Conservation (phyloP, 352 stramenopile genomes). For the Elongisporangium prolatum region DNA sequence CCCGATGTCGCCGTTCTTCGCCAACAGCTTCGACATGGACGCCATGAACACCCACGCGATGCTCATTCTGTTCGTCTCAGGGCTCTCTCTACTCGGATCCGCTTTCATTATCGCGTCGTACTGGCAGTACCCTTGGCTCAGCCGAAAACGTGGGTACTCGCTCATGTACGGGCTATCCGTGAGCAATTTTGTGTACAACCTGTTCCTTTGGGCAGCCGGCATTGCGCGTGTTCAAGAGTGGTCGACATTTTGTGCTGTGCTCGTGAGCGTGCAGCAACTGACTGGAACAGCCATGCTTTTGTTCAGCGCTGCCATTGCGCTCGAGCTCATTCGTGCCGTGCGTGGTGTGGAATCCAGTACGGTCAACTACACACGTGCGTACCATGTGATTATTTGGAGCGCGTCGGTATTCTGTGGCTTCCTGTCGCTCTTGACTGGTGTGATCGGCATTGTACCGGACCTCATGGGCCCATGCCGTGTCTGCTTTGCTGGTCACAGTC, state of each 20-base stretch:
- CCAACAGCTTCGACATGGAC: slow-evolving; percentile 69
- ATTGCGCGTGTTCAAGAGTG: slow-evolving; percentile 29
- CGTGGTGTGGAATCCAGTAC: slow-evolving; percentile 45
- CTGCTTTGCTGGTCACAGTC: slow-evolving; percentile 49
- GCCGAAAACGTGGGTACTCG: slow-evolving; percentile 39
- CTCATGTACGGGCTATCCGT: slow-evolving; percentile 66
- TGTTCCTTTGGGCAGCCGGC: slow-evolving; percentile 53
- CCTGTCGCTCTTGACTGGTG: slow-evolving; percentile 47
- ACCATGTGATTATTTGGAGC: slow-evolving; percentile 56
- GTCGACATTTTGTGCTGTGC: slow-evolving; percentile 42
- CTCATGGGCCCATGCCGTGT: slow-evolving; percentile 44
- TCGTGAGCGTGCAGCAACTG: slow-evolving; percentile 63
- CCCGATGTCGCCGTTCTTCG: slow-evolving; percentile 33
- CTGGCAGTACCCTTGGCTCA: slow-evolving; percentile 55
- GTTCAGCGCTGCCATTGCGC: slow-evolving; percentile 44
- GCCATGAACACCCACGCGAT: slow-evolving; percentile 73
- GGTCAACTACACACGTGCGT: slow-evolving; percentile 49
- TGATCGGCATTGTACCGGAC: slow-evolving; percentile 69
- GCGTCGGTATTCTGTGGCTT: slow-evolving; percentile 28
- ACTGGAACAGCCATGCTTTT: slow-evolving; percentile 54
- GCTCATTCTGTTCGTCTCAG: slow-evolving; percentile 66
- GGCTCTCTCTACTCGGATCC: slow-evolving; percentile 59
- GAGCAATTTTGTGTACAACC: slow-evolving; percentile 55
- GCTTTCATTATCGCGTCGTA: slow-evolving; percentile 66
- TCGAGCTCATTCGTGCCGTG: slow-evolving; percentile 62